Conservation (phyloP, 1,139 yeast genomes). For the Protomyces pachydermus region DNA sequence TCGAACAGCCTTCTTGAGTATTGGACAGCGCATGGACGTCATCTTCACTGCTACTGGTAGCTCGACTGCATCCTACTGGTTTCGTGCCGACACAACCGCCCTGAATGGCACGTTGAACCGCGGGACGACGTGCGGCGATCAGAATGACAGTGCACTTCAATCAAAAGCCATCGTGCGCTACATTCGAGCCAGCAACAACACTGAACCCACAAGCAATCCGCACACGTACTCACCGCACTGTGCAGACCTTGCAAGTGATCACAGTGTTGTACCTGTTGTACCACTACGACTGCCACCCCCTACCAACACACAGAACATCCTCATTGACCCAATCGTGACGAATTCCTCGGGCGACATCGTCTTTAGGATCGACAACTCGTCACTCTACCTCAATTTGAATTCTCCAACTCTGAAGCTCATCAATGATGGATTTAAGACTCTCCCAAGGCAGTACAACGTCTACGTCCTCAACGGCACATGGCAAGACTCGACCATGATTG, state of each 20-base stretch:
- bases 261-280: background rate
- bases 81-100: constrained; percentile 38
- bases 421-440: background rate
- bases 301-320: background rate
- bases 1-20: constrained; percentile 28
- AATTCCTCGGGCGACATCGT: background rate
- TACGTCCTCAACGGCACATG: background rate
- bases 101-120: background rate
- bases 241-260: background rate
- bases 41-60: constrained; percentile 39
- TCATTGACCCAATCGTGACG: background rate
- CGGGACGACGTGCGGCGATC: background rate
- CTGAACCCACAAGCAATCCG: background rate
- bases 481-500: background rate
- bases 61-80: constrained; percentile 35
- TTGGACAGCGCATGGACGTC: constrained; percentile 69
- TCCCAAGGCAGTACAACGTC: constrained; percentile 1
- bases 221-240: background rate
- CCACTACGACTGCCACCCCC: background rate
- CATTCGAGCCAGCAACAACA: background rate
- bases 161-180: constrained; percentile 4
- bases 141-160: background rate
- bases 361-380: background rate
- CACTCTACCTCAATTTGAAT: background rate
- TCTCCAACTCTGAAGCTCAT: background rate